Conservation (phyloP, 73 alveolate species). For the Symbiodinium pilosum region DNA sequence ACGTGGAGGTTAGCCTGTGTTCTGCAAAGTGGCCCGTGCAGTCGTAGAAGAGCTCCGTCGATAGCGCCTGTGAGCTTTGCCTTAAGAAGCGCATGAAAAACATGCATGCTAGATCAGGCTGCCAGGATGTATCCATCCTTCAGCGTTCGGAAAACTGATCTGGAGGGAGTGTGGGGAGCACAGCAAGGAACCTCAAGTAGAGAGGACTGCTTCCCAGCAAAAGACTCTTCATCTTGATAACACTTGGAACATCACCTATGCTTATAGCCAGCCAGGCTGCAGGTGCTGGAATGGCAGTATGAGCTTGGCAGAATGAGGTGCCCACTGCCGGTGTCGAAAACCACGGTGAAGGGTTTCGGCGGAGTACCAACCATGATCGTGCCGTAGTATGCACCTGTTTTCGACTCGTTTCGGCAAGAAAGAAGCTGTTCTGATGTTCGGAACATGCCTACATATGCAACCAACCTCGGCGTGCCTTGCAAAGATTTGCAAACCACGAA, state of each 20-base stretch:
- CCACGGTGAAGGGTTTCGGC: slow-evolving; percentile 86
- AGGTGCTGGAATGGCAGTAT: slow-evolving; percentile 27
- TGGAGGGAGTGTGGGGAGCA: background rate
- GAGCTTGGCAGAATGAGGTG: slow-evolving; percentile 85
- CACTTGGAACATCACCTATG: background rate
- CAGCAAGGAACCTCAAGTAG: no score
- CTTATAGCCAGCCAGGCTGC: background rate
- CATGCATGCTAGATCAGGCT: no score
- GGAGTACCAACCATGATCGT: slow-evolving; percentile 77
- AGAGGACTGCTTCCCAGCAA: no score
- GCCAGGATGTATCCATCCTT: no score
- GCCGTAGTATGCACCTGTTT: slow-evolving; percentile 59
- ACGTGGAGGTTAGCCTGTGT: no score
- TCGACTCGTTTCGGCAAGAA: background rate
- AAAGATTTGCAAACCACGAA: no score
- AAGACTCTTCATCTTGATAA: no score
- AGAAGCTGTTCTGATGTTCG: no score
- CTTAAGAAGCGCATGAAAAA: background rate
- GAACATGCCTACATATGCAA: no score
- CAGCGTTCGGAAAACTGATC: background rate
- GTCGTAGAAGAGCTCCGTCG: slow-evolving; percentile 61
- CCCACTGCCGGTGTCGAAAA: slow-evolving; percentile 91
- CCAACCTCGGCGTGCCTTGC: no score
- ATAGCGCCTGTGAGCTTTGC: slow-evolving; percentile 35
- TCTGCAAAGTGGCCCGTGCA: slow-evolving; percentile 10